Conservation (phyloP, 202 grass and related monocot genomes). For the Zizania palustris region DNA sequence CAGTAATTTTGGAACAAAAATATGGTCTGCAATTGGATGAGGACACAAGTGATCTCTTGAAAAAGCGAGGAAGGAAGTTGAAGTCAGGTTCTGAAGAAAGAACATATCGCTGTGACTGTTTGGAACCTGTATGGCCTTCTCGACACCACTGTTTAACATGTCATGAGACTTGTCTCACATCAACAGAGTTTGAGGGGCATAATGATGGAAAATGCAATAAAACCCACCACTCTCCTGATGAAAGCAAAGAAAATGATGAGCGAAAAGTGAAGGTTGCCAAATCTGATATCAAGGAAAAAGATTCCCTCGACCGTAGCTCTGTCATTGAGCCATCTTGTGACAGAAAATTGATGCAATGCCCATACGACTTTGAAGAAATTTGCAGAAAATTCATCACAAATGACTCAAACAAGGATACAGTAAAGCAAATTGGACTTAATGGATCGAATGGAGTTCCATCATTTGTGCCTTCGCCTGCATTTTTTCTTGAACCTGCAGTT, state of each 20-base stretch:
- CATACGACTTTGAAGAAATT: constrained; percentile 80
- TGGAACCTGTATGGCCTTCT: constrained; percentile 86
- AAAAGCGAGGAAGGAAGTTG: constrained; percentile 63
- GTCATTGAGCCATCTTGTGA: constrained; percentile 40
- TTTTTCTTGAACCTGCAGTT: constrained; percentile 65
- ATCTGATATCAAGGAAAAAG: constrained; percentile 60
- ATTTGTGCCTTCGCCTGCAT: constrained; percentile 67
- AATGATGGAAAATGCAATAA: constrained; percentile 66
- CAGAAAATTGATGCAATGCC: constrained; percentile 59
- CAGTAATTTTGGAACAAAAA: constrained; percentile 67
- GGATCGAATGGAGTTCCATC: constrained; percentile 76
- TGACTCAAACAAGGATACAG: constrained; percentile 78
- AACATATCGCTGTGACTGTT: constrained; percentile 80
- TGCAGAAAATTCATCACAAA: constrained; percentile 71
- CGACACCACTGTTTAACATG: constrained; percentile 79
- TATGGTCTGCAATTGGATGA: constrained; percentile 65
- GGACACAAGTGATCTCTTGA: constrained; percentile 62
- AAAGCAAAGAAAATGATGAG: constrained; percentile 65
- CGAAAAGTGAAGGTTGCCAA: constrained; percentile 61
- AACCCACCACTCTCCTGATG: constrained; percentile 40
- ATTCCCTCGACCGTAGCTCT: constrained; percentile 34
- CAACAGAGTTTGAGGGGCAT: constrained; percentile 74
- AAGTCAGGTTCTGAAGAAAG: constrained; percentile 69
- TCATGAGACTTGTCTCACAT: constrained; percentile 64
- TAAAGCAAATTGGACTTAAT: constrained; percentile 83